These are phyloP conservation scores for Hemerocallis citrina DNA, from an alignment of 106 monocot genomes.

Conservation along the genomic window DNA sequence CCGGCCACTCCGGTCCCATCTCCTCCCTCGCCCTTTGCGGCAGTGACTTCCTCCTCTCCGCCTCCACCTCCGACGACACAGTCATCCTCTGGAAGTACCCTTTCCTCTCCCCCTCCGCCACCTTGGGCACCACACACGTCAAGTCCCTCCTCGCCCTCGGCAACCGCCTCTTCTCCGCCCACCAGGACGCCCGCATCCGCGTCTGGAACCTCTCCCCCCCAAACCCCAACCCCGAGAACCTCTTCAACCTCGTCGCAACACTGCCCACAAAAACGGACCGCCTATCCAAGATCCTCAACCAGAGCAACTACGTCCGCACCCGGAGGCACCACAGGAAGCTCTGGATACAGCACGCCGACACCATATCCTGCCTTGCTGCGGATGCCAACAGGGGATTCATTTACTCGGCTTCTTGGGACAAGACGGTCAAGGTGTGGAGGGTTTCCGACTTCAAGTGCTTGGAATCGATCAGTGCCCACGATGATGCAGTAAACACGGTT, in stretches of 20 bases:
- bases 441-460: slow-evolving; percentile 23
- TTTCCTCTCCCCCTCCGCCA: slow-evolving; percentile 47
- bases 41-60: slow-evolving; percentile 81
- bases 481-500: slow-evolving; percentile 39
- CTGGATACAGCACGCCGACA: slow-evolving; percentile 45
- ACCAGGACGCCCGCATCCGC: slow-evolving; percentile 38
- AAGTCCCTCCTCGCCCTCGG: slow-evolving; percentile 20
- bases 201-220: slow-evolving; percentile 17
- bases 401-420: slow-evolving; percentile 60
- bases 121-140: slow-evolving; percentile 53
- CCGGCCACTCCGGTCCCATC: slow-evolving; percentile 42
- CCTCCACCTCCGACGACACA: slow-evolving; percentile 50
- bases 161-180: slow-evolving; percentile 19
- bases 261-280: slow-evolving; percentile 24
- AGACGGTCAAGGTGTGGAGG: slow-evolving; percentile 36
- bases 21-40: slow-evolving; percentile 67
- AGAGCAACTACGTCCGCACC: slow-evolving; percentile 21
- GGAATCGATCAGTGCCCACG: slow-evolving; percentile 34
- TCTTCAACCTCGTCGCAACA: slow-evolving; percentile 10
- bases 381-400: slow-evolving; percentile 9
- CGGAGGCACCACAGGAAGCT: slow-evolving; percentile 23
- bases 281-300: slow-evolving; percentile 7
- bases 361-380: slow-evolving; percentile 29
- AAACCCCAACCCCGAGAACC: slow-evolving; percentile 16
- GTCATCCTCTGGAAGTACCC: slow-evolving; percentile 70